Evolutionary conservation across 192 early-diverging fungal species (phyloP).

Genomic region (Coemansia sp.): DNA sequence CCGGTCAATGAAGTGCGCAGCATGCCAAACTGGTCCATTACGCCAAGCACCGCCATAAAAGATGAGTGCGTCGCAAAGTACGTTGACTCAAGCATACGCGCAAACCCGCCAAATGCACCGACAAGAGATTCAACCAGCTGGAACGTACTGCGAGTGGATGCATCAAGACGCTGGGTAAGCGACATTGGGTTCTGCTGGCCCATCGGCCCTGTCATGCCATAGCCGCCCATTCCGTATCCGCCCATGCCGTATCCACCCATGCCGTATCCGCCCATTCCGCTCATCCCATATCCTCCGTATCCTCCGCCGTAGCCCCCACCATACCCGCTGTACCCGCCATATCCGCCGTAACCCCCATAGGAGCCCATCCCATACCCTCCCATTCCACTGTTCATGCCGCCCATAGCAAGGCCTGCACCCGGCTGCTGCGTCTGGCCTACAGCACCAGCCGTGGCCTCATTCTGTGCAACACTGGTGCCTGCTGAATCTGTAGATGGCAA

Average conservation of each 20-base stretch:
- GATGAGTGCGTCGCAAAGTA: constrained; percentile 94
- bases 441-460: constrained; percentile 8
- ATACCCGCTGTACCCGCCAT: constrained; percentile 39
- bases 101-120: constrained; percentile 95
- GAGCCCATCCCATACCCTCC: constrained; percentile 44
- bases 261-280: constrained; percentile 61
- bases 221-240: constrained; percentile 56
- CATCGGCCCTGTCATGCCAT: constrained; percentile 65
- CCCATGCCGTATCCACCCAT: constrained; percentile 51
- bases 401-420: background rate
- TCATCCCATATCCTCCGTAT: constrained; percentile 42
- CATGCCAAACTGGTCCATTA: constrained; percentile 98
- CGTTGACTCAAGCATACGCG: constrained; percentile 97
- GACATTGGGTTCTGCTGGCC: constrained; percentile 59
- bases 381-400: constrained; percentile 20
- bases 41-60: constrained; percentile 95
- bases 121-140: constrained; percentile 91
- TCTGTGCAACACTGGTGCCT: constrained; percentile 28
- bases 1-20: constrained; percentile 83
- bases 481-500: constrained; percentile 30
- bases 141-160: constrained; percentile 90
- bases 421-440: background rate
- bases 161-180: constrained; percentile 82
- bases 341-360: constrained; percentile 50
- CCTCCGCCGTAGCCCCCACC: constrained; percentile 47